Evolutionary conservation across 2,329 filamentous ascomycete genomes (phyloP).

Genomic region (Ascosphaera apis): DNA sequence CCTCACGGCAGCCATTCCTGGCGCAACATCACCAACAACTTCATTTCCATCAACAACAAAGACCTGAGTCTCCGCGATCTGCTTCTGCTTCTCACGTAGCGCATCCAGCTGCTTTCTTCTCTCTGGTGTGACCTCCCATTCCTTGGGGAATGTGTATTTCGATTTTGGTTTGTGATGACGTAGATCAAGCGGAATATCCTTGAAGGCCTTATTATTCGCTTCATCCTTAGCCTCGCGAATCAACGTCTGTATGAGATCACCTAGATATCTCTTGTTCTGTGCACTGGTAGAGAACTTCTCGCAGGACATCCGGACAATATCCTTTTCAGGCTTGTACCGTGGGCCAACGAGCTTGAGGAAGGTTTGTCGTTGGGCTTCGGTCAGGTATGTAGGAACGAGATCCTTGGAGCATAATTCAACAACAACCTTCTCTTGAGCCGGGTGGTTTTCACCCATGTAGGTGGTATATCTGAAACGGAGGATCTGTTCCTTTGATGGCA

Average conservation of each 20-base stretch:
- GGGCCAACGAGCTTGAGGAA: slow-evolving; percentile 68
- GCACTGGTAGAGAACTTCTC: slow-evolving; percentile 73
- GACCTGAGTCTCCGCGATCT: slow-evolving; percentile 27
- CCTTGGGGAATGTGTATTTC: slow-evolving; percentile 50
- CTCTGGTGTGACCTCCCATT: slow-evolving; percentile 58
- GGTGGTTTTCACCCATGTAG: slow-evolving; percentile 86
- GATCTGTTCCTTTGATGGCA: slow-evolving; percentile 37
- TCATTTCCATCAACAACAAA: slow-evolving; percentile 30
- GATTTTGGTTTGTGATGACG: slow-evolving; percentile 54
- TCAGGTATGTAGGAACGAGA: slow-evolving; percentile 36
- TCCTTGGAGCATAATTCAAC: slow-evolving; percentile 65
- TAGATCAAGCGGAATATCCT: slow-evolving; percentile 72
- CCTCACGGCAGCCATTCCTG: too few relatives aligned
- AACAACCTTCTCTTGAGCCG: slow-evolving; percentile 80
- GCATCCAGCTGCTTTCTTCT: slow-evolving; percentile 42
- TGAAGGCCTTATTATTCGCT: slow-evolving; percentile 66
- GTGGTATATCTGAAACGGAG: slow-evolving; percentile 92
- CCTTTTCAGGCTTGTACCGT: slow-evolving; percentile 67
- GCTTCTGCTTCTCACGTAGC: slow-evolving; percentile 28
- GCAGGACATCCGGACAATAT: slow-evolving; percentile 70
- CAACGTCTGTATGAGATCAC: slow-evolving; percentile 50
- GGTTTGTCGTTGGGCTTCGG: slow-evolving; percentile 46
- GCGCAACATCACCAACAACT: too few relatives aligned
- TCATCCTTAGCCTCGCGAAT: slow-evolving; percentile 56
- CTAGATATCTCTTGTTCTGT: slow-evolving; percentile 92